These are phyloP conservation scores for Cladorrhinum samala DNA, from an alignment of 495 filamentous ascomycete species.

Conservation along the genomic window DNA sequence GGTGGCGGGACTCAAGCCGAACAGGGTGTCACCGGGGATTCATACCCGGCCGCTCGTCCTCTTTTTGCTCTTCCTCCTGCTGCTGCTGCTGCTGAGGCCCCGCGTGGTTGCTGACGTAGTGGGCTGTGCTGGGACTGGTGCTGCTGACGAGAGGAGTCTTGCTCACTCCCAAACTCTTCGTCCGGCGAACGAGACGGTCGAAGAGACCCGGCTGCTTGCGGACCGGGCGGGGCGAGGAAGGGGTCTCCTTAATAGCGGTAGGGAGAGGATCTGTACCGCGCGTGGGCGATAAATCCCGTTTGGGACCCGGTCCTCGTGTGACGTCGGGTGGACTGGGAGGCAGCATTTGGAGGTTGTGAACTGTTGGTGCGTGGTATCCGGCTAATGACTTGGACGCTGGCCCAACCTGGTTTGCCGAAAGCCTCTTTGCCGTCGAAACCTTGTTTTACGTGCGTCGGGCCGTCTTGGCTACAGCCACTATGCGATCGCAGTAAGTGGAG, in stretches of 20 bases:
- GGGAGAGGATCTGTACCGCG: not conserved
- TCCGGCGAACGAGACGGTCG: slow-evolving; percentile 10
- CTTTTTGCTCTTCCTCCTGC: not conserved
- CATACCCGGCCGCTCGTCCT: no score
- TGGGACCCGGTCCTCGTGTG: not conserved
- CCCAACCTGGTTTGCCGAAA: not conserved
- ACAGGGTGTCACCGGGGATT: no score
- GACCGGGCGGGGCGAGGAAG: slow-evolving; percentile 8
- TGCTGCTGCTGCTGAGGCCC: not conserved
- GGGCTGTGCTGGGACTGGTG: not conserved
- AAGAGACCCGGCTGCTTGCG: slow-evolving; percentile 5
- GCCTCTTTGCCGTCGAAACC: slow-evolving; percentile 1
- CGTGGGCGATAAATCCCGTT: no score
- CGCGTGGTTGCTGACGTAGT: not conserved
- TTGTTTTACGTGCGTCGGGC: slow-evolving; percentile 1
- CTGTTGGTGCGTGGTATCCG: not conserved
- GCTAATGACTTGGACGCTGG: not conserved
- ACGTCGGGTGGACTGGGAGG: not conserved
- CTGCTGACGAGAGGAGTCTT: not conserved
- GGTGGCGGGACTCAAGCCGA: no score
- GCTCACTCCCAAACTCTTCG: slow-evolving; percentile 5
- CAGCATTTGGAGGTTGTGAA: not conserved
- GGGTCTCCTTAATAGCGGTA: slow-evolving; percentile 13
- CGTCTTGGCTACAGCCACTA: not conserved
- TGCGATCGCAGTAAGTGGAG: no score